Evolutionary conservation across 208 protist genomes (phyloP).

Genomic region (Leishmania amazonensis): DNA sequence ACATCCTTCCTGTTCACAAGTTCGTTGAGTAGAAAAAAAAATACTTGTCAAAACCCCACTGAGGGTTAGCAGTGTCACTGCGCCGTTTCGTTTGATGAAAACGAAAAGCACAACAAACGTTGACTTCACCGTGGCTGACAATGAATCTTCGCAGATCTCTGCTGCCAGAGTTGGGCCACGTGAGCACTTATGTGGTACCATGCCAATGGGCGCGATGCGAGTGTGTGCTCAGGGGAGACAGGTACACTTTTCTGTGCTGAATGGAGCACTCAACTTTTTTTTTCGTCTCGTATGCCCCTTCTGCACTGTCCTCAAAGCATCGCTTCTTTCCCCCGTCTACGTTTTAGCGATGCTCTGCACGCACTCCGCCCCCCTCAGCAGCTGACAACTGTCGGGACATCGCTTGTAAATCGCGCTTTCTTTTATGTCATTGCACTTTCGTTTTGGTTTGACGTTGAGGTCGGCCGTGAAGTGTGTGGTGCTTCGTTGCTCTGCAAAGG

Average conservation of each 20-base stretch:
- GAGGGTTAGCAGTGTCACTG: background rate
- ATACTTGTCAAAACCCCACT: background rate
- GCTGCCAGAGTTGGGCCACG: background rate
- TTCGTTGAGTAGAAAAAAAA: background rate
- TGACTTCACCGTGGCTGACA: background rate
- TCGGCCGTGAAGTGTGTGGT: background rate
- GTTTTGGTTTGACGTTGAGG: background rate
- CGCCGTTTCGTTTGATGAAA: background rate
- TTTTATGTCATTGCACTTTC: background rate
- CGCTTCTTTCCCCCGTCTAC: background rate
- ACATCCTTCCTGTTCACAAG: constrained; percentile 4
- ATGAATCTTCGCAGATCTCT: background rate
- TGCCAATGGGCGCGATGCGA: background rate
- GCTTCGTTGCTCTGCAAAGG: background rate
- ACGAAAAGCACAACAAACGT: background rate
- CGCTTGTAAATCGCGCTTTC: background rate
- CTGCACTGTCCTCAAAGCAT: background rate
- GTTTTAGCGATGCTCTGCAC: background rate
- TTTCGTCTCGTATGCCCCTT: background rate
- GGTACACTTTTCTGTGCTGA: background rate
- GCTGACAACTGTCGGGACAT: background rate
- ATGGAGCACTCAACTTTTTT: background rate
- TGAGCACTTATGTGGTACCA: background rate
- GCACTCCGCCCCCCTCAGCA: background rate
- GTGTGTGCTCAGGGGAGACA: background rate